Conservation (phyloP, 1,284 basidiomycete species). For the Gomphus sp. region DNA sequence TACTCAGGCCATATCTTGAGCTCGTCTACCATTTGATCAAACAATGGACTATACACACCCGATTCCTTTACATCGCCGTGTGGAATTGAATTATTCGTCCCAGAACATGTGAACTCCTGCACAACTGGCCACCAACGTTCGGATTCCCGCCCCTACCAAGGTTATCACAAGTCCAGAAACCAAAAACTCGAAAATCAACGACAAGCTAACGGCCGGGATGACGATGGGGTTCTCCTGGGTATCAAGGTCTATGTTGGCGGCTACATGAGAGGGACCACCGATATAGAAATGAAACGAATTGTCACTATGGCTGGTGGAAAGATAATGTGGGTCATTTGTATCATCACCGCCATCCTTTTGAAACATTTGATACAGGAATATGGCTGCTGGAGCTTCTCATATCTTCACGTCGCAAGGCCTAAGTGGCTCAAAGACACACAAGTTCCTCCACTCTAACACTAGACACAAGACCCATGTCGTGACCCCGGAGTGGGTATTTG, state of each 20-base stretch:
- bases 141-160: conserved; percentile 31
- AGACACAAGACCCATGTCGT: conserved; percentile 45
- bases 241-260: conserved; percentile 28
- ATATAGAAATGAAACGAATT: conserved; percentile 62
- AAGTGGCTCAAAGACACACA: conserved; percentile 56
- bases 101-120: conserved; percentile 50
- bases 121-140: conserved; percentile 61
- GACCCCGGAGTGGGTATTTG: conserved; percentile 63
- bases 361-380: conserved; percentile 27
- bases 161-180: conserved; percentile 36
- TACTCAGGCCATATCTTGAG: no score
- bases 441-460: conserved; percentile 39
- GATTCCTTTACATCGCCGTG: no score
- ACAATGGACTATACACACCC: no score
- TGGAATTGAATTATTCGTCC: no score
- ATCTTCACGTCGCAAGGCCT: conserved; percentile 61
- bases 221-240: conserved; percentile 29
- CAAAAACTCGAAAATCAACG: conserved; percentile 44
- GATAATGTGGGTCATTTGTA: conserved; percentile 31
- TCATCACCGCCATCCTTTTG: not conserved
- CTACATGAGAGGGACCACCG: conserved; percentile 57
- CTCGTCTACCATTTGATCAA: no score
- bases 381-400: conserved; percentile 57
- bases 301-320: conserved; percentile 47
- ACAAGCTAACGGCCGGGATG: conserved; percentile 18